Conservation (phyloP, 257 asterid genomes). For the Nicotiana attenuata region DNA sequence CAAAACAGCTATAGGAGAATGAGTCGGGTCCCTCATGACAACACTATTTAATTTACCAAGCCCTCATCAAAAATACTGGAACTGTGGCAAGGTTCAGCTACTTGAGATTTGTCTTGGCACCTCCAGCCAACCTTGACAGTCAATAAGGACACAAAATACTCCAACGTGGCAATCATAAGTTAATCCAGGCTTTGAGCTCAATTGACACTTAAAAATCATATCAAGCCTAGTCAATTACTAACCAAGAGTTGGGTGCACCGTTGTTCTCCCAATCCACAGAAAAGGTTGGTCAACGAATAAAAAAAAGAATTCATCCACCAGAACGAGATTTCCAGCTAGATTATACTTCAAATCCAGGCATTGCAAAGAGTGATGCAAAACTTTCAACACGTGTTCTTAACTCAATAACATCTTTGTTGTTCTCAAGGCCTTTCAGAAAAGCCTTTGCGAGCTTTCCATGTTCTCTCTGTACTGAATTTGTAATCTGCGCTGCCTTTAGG, state of each 20-base stretch:
- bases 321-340: background rate
- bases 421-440: constrained; percentile 65
- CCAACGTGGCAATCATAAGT: background rate
- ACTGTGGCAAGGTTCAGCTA: background rate
- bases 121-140: background rate
- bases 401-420: constrained; percentile 68
- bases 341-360: constrained; percentile 83
- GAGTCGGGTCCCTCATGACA: background rate
- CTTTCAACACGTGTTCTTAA: constrained; percentile 69
- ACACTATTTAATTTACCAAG: constrained; percentile 1
- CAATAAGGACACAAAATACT: background rate
- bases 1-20: background rate
- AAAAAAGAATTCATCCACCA: background rate
- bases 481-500: constrained; percentile 59
- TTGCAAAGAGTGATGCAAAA: constrained; percentile 76
- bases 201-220: background rate
- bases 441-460: constrained; percentile 62
- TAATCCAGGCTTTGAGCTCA: background rate
- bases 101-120: background rate
- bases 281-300: background rate
- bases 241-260: background rate
- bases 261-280: background rate
- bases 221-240: background rate
- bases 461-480: constrained; percentile 60
- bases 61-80: background rate